A percentile compares a stretch with the other conserved stretches of the same genome.
phyloP scores from a whole-genome alignment of 441 rosid genomes.

The Rhodomyrtus psidioides region DNA sequence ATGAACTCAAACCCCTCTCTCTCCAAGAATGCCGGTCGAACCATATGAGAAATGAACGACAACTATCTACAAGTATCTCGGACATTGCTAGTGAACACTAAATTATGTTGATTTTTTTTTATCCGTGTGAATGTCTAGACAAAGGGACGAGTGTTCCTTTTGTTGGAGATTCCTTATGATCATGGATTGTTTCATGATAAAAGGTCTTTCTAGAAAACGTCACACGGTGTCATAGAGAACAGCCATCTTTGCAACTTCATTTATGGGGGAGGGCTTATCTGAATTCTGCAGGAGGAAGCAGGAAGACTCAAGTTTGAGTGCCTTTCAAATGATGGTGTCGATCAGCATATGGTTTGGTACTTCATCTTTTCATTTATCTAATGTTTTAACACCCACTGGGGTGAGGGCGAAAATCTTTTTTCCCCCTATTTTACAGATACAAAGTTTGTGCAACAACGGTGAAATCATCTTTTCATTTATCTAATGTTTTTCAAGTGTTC shows the following conservation, averaged over 20 bases:
- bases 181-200: not conserved
- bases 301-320: constrained; percentile 81
- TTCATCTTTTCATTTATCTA: constrained; percentile 5
- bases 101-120: not conserved
- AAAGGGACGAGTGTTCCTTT: not conserved
- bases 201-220: not conserved
- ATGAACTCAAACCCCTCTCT: not conserved
- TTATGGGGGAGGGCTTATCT: constrained; percentile 5
- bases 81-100: not conserved
- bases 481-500: not conserved
- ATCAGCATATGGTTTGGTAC: constrained; percentile 99
- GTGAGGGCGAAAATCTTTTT: not conserved
- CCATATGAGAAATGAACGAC: not conserved
- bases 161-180: not conserved
- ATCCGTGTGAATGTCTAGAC: not conserved
- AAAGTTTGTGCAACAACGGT: not conserved
- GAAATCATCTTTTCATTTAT: constrained; percentile 5
- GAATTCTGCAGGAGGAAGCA: constrained; percentile 72
- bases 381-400: not conserved
- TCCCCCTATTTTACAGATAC: not conserved
- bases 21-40: not conserved
- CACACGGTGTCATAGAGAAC: not conserved
- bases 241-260: not conserved
- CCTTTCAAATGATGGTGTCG: constrained; percentile 73
- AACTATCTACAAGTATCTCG: not conserved